These are phyloP conservation scores for Colletotrichum salicis DNA, from an alignment of 2,329 filamentous ascomycete species.

Conservation along the genomic window DNA sequence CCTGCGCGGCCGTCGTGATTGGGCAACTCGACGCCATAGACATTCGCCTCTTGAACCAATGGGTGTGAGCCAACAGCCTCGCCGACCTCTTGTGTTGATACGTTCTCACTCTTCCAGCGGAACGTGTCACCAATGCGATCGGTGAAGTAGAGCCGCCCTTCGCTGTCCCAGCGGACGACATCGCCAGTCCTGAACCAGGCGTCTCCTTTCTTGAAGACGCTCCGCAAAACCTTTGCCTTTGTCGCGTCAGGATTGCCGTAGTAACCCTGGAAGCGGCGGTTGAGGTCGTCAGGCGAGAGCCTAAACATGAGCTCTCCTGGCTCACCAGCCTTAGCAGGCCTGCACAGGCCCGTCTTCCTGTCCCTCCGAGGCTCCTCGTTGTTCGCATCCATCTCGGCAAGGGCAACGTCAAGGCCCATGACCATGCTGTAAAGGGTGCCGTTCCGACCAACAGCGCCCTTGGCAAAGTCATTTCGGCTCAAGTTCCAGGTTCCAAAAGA, in stretches of 20 bases:
- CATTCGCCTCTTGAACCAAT: constrained; percentile 79
- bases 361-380: constrained; percentile 76
- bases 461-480: constrained; percentile 75
- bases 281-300: constrained; percentile 73
- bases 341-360: constrained; percentile 75
- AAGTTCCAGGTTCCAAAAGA: constrained; percentile 77
- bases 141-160: constrained; percentile 81
- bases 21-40: constrained; percentile 84
- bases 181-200: constrained; percentile 89
- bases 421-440: constrained; percentile 70
- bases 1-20: constrained; percentile 86
- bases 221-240: constrained; percentile 76
- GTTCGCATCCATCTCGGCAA: constrained; percentile 78
- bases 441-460: constrained; percentile 81
- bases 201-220: constrained; percentile 80
- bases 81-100: constrained; percentile 85
- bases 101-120: constrained; percentile 86
- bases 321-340: constrained; percentile 65
- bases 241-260: constrained; percentile 79
- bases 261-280: constrained; percentile 81
- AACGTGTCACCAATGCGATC: constrained; percentile 85
- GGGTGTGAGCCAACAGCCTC: constrained; percentile 76
- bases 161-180: constrained; percentile 74
- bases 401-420: constrained; percentile 59
- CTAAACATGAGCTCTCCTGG: constrained; percentile 80